These are phyloP conservation scores for Fusarium haematococcum DNA, from an alignment of 2,329 filamentous ascomycete species.

Conservation along the genomic window DNA sequence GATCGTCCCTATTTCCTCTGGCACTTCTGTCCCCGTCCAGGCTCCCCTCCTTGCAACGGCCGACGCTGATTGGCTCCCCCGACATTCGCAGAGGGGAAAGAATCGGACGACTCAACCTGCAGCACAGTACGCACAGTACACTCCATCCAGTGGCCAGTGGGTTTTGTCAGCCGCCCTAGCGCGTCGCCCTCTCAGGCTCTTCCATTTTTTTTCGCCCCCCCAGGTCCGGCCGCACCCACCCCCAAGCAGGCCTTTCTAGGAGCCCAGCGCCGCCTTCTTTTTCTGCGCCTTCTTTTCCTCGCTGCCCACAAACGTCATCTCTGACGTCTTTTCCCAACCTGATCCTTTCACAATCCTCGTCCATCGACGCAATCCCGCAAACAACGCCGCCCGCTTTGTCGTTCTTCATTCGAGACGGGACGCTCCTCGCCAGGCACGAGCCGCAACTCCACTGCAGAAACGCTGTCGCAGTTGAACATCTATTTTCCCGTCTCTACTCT, in stretches of 20 bases:
- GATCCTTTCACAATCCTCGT: slow-evolving; percentile 52
- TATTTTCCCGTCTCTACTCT: slow-evolving; percentile 28
- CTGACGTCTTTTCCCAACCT: slow-evolving; percentile 59
- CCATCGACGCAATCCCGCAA: slow-evolving; percentile 48
- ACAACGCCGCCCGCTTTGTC: slow-evolving; percentile 44
- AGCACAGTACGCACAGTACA: slow-evolving; percentile 38
- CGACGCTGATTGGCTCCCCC: slow-evolving; percentile 28
- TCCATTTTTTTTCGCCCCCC: slow-evolving; percentile 35
- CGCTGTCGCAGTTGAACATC: slow-evolving; percentile 5
- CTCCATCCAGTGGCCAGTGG: slow-evolving; percentile 11
- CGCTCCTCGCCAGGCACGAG: slow-evolving; percentile 38
- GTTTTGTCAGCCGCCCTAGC: slow-evolving; percentile 37
- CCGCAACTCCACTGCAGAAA: slow-evolving; percentile 41
- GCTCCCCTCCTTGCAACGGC: slow-evolving; percentile 1
- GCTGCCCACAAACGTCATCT: slow-evolving; percentile 59
- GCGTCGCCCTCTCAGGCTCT: slow-evolving; percentile 13
- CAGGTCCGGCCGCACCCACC: not conserved
- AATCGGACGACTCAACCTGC: slow-evolving; percentile 44
- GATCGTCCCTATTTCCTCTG: slow-evolving; percentile 29
- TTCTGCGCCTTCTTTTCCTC: slow-evolving; percentile 52
- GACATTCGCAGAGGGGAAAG: slow-evolving; percentile 30
- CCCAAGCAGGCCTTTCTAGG: slow-evolving; percentile 41
- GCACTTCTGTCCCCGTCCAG: slow-evolving; percentile 15
- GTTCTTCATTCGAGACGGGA: slow-evolving; percentile 37
- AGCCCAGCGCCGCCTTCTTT: slow-evolving; percentile 49